These are phyloP conservation scores for Aspergillus heteromorphus DNA, from an alignment of 495 filamentous ascomycete genomes.

Conservation along the genomic window DNA sequence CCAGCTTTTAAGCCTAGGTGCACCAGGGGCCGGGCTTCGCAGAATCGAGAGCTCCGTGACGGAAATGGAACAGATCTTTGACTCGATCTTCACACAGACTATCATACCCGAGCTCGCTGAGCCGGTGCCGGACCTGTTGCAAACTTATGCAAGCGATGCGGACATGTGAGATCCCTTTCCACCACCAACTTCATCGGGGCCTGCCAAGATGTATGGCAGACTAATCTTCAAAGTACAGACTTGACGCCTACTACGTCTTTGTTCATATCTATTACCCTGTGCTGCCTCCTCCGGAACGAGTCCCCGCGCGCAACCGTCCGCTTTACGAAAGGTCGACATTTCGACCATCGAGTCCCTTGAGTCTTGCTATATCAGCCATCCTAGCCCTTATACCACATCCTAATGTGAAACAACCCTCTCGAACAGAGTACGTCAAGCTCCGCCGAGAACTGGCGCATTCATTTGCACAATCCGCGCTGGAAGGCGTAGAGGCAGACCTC, in stretches of 20 bases:
- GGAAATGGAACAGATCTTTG: constrained; percentile 15
- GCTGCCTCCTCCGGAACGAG: constrained; percentile 35
- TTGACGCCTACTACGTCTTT: constrained; percentile 47
- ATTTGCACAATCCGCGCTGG: constrained; percentile 39
- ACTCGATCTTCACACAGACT: constrained; percentile 10
- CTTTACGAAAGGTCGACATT: constrained; percentile 16
- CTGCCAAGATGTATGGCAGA: too few relatives aligned
- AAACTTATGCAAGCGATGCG: constrained; percentile 16
- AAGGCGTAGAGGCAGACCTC: constrained; percentile 41
- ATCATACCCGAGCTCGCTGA: background rate
- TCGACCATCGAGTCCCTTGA: constrained; percentile 34
- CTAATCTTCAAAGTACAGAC: constrained; percentile 17
- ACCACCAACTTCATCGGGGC: background rate
- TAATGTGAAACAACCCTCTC: constrained; percentile 30
- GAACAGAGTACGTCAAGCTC: constrained; percentile 28
- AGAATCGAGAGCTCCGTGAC: constrained; percentile 11
- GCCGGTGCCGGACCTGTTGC: constrained; percentile 1
- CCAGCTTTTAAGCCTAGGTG: constrained; percentile 8
- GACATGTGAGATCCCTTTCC: constrained; percentile 14
- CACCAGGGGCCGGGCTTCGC: constrained; percentile 11
- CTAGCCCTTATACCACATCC: constrained; percentile 41
- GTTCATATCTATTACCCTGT: constrained; percentile 47
- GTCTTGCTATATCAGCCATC: constrained; percentile 41
- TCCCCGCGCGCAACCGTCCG: constrained; percentile 29
- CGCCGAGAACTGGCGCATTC: constrained; percentile 42